Evolutionary conservation across 129 eudicot species (phyloP), one percentile per base, ranked within the genome.

Genomic region (Pseudognaphalium luteoalbum): DNA sequence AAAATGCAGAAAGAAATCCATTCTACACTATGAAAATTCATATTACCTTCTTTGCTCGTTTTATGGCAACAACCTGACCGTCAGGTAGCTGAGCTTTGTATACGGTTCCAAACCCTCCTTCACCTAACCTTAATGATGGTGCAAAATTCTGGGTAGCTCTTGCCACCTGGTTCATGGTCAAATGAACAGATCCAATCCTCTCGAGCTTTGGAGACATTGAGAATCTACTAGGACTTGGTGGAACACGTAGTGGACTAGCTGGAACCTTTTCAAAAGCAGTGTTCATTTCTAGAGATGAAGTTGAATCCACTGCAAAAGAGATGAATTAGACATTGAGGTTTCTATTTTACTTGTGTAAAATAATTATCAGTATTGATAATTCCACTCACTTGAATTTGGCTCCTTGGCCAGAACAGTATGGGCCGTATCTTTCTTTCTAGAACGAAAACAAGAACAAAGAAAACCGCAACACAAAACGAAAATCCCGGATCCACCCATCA

Each of bases 101-200:
- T 25, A 94, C 99, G 10, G 91, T 81, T 59, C 97, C 99, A 80
- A 87, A 91, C 11, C 99, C 99, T 34, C 99, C 98, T 81, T 89
- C 97, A 42, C 99, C 99, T 54, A 94, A 68, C 75, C 62, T 79
- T 69, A 84, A 72, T 3, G 99, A 76, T 37, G 90, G 82, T 28
- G 99, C 84, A 78, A 94, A 94, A 76, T 86, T 94, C 34, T 91
- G 88, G 17, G 99, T 94, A 19, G 91, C 97, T 81, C 83, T 87
- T 65, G 83, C 74, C 78, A 89, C 88, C 65, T 87, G 91, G 78
- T 20, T 81, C 92, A 91, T 88, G 73, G 85, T 89, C 56, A 94
- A 85, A 87, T 94, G 96, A 78, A 91, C 76, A 1, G 99, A 89
- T 34, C 96, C 99, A 22, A 86, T 68, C 68, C 96, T 80, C 50